A percentile compares a stretch with the other conserved stretches of the same genome.
phyloP scores from a whole-genome alignment of 257 asterid species.

The Nicotiana attenuata region DNA sequence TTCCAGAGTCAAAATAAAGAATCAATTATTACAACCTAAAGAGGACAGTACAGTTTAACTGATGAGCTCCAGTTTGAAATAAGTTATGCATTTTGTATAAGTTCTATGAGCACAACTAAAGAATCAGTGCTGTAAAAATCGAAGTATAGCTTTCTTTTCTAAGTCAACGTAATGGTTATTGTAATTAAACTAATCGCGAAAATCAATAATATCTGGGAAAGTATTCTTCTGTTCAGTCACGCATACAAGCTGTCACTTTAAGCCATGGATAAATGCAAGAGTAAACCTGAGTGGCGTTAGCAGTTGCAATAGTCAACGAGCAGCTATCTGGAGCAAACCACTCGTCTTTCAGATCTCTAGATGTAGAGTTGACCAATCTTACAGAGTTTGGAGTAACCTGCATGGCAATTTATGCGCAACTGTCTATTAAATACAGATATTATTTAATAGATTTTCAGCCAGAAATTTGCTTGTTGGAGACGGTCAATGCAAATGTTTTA shows the following conservation, averaged over 20 bases:
- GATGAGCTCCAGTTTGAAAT: background rate
- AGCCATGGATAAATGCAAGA: background rate
- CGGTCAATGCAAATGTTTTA: background rate
- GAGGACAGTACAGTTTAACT: background rate
- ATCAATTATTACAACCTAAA: background rate
- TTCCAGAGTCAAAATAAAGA: too few relatives aligned
- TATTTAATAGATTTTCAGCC: background rate
- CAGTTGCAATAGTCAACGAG: conserved; percentile 87
- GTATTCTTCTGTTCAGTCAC: background rate
- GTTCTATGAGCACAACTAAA: background rate
- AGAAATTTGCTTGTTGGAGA: too few relatives aligned
- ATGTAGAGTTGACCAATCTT: conserved; percentile 65
- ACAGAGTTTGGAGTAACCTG: conserved; percentile 81
- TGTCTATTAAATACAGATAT: conserved; percentile 16
- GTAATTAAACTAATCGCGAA: too few relatives aligned
- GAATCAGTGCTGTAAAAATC: too few relatives aligned
- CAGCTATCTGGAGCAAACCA: conserved; percentile 76
- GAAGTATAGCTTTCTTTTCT: background rate
- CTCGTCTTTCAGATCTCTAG: conserved; percentile 64
- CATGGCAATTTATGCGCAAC: conserved; percentile 18
- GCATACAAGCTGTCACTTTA: background rate
- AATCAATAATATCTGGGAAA: background rate
- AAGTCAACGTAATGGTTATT: background rate
- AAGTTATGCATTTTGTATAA: background rate
- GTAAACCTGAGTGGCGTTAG: conserved; percentile 79